Percentiles rank a stretch among this genome's conserved stretches.
Evolutionary conservation across 2,329 filamentous ascomycete species (phyloP).

Genomic region (Trichophyton simii): DNA sequence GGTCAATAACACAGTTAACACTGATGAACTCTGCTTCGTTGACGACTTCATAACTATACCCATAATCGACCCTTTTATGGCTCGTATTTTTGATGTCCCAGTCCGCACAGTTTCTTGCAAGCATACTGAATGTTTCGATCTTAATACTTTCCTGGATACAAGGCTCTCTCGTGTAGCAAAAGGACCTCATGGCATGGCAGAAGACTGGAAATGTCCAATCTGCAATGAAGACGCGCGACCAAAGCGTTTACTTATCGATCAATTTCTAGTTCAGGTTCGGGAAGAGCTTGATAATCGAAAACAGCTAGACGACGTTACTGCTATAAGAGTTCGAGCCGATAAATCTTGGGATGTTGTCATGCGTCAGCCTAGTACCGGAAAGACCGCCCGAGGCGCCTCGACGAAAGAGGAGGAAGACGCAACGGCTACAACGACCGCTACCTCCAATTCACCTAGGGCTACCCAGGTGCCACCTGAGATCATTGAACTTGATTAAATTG

Average conservation of each 20-base stretch:
- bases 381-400: not conserved
- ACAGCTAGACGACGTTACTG: slow-evolving; percentile 41
- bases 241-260: slow-evolving; percentile 55
- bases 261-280: slow-evolving; percentile 56
- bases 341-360: slow-evolving; percentile 51
- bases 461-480: slow-evolving; percentile 7
- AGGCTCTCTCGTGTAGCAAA: slow-evolving; percentile 37
- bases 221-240: slow-evolving; percentile 70
- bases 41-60: slow-evolving; percentile 48
- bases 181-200: slow-evolving; percentile 21
- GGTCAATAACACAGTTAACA: slow-evolving; percentile 23
- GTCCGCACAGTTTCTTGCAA: slow-evolving; percentile 57
- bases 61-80: slow-evolving; percentile 55
- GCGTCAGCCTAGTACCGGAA: not conserved
- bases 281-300: slow-evolving; percentile 39
- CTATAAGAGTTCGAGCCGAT: slow-evolving; percentile 51
- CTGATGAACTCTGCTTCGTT: slow-evolving; percentile 53
- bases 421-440: not conserved
- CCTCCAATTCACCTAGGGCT: not conserved
- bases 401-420: not conserved
- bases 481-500: slow-evolving; percentile 13
- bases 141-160: slow-evolving; percentile 64
- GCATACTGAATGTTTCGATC: slow-evolving; percentile 83
- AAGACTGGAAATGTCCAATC: slow-evolving; percentile 74
- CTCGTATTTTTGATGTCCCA: slow-evolving; percentile 54